These are phyloP conservation scores for Clarireedia paspali DNA, from an alignment of 2,329 filamentous ascomycete species.

Conservation along the genomic window DNA sequence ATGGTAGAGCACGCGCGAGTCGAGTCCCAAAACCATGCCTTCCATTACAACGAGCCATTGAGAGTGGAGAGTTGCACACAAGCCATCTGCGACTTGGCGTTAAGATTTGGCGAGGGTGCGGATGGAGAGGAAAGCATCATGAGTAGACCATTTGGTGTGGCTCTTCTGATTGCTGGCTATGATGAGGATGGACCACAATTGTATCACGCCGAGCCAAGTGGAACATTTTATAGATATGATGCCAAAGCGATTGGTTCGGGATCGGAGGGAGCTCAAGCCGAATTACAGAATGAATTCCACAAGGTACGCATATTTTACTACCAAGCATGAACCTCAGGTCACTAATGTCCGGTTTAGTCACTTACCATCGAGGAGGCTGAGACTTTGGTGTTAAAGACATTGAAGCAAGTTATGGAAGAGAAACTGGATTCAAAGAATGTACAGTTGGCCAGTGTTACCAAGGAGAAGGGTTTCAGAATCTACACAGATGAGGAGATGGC, in stretches of 20 bases:
- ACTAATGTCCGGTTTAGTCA: conserved; percentile 46
- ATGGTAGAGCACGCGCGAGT: conserved; percentile 98
- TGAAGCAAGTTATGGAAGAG: conserved; percentile 99
- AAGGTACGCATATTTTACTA: conserved; percentile 45
- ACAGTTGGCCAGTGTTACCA: conserved; percentile 93
- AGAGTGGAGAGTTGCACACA: conserved; percentile 97
- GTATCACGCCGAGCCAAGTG: conserved; percentile 96
- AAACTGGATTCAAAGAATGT: conserved; percentile 99
- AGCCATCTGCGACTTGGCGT: conserved; percentile 93
- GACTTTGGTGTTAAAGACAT: conserved; percentile 88
- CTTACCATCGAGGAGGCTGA: conserved; percentile 89
- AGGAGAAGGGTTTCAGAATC: conserved; percentile 96
- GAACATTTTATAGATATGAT: conserved; percentile 98
- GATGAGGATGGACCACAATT: conserved; percentile 95
- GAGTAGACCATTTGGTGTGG: conserved; percentile 94
- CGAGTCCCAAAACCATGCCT: conserved; percentile 92
- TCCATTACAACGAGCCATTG: conserved; percentile 95
- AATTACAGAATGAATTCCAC: conserved; percentile 98
- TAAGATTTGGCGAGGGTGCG: conserved; percentile 94
- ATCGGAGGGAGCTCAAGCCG: conserved; percentile 93
- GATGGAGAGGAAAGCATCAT: conserved; percentile 98
- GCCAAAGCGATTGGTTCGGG: conserved; percentile 98
- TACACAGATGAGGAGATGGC: conserved; percentile 98
- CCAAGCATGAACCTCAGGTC: background rate
- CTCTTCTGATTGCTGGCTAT: conserved; percentile 90